A percentile compares a stretch with the other conserved stretches of the same genome.
Conservation (phyloP, 352 stramenopile genomes). For the Phytopythium chamaehyphon region DNA sequence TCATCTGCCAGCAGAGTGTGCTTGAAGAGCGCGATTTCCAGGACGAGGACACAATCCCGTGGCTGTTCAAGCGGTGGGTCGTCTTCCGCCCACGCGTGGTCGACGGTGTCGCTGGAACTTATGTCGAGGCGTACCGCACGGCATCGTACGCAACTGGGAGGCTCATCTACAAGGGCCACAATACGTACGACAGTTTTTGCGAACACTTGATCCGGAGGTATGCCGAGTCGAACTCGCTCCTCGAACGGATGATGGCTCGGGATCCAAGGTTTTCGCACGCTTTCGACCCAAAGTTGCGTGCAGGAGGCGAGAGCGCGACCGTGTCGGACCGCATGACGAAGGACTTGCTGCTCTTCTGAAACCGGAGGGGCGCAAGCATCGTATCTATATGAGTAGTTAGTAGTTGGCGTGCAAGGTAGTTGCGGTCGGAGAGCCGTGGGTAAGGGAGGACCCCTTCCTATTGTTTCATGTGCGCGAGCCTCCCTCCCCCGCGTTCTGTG, state of each 20-base stretch:
- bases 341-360: constrained; percentile 79
- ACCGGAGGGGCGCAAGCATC: not conserved
- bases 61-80: constrained; percentile 87
- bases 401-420: constrained; percentile 2
- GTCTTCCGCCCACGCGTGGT: constrained; percentile 72
- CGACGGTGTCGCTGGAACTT: constrained; percentile 70
- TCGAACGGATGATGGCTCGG: constrained; percentile 82
- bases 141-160: constrained; percentile 79
- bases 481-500: too few species aligned
- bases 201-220: constrained; percentile 86
- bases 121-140: constrained; percentile 79
- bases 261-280: constrained; percentile 68
- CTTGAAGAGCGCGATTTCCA: constrained; percentile 80
- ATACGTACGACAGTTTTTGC: constrained; percentile 88
- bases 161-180: constrained; percentile 87
- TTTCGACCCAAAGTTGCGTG: constrained; percentile 28
- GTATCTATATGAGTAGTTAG: constrained; percentile 15
- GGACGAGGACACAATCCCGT: constrained; percentile 74
- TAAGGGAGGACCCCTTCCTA: not conserved
- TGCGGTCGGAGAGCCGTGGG: not conserved
- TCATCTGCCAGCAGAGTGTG: constrained; percentile 85
- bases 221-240: constrained; percentile 75
- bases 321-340: constrained; percentile 82
- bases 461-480: not conserved
- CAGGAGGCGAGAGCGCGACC: constrained; percentile 55